A percentile compares a stretch with the other conserved stretches of the same genome.
Conservation (phyloP, 352 stramenopile species). For the Globisporangium nagaii region DNA sequence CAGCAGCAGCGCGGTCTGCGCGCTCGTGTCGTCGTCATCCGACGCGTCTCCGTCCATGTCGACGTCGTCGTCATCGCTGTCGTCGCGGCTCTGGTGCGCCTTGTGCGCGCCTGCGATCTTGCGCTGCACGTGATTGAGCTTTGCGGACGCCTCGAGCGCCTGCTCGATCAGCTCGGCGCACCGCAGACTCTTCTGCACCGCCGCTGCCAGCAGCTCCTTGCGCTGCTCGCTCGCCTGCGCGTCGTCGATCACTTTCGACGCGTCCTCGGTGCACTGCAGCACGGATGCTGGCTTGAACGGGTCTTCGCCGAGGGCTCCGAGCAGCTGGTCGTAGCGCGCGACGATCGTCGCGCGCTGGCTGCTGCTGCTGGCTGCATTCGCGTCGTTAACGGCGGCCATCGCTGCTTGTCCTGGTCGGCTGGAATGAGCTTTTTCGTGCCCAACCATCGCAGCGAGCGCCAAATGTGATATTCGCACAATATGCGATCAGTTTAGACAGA, state of each 20-base stretch:
- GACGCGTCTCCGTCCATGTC: conserved; percentile 24
- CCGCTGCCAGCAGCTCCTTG: conserved; percentile 30
- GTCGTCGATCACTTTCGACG: conserved; percentile 19
- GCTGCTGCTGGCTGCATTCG: not conserved
- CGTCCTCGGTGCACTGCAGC: conserved; percentile 31
- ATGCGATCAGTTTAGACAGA: too few species aligned
- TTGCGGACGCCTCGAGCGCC: conserved; percentile 41
- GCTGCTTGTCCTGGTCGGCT: not conserved
- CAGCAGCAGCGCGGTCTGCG: conserved; percentile 44
- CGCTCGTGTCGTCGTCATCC: conserved; percentile 18
- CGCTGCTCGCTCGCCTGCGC: conserved; percentile 21
- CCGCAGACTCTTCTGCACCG: conserved; percentile 52
- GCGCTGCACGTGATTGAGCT: conserved; percentile 43
- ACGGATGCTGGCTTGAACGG: conserved; percentile 28
- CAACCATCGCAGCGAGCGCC: conserved; percentile 7
- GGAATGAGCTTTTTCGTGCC: conserved; percentile 9
- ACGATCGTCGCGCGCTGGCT: conserved; percentile 12
- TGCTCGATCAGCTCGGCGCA: conserved; percentile 77
- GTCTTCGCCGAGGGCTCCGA: conserved; percentile 55
- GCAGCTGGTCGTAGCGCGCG: conserved; percentile 55
- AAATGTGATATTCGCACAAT: too few species aligned
- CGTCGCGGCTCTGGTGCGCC: conserved; percentile 11
- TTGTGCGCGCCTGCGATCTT: conserved; percentile 27
- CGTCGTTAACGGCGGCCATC: conserved; percentile 1
- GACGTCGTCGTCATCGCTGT: conserved; percentile 19